Conservation (phyloP, 1,139 yeast genomes). For the Yamadazyma sp. region DNA sequence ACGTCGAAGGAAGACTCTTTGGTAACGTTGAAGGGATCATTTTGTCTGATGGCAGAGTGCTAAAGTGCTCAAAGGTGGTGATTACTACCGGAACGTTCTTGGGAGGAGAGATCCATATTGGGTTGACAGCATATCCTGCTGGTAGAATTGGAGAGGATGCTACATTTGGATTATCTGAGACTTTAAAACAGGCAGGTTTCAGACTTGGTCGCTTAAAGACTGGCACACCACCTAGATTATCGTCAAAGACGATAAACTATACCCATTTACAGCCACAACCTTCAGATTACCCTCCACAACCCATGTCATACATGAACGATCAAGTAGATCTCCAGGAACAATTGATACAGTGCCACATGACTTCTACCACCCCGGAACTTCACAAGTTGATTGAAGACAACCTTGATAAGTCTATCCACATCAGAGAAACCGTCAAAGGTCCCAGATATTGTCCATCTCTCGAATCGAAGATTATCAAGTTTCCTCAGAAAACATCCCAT, state of each 20-base stretch:
- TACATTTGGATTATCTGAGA: slow-evolving; percentile 82
- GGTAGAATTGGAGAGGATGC: slow-evolving; percentile 95
- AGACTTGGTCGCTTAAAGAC: slow-evolving; percentile 88
- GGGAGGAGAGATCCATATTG: slow-evolving; percentile 93
- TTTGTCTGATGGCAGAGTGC: slow-evolving; percentile 61
- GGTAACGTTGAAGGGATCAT: slow-evolving; percentile 68
- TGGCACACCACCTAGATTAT: slow-evolving; percentile 94
- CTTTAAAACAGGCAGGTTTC: slow-evolving; percentile 76
- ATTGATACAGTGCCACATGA: slow-evolving; percentile 73
- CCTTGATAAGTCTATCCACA: slow-evolving; percentile 82
- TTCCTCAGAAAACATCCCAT: slow-evolving; percentile 74
- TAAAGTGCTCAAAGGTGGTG: slow-evolving; percentile 68
- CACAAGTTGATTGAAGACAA: slow-evolving; percentile 71
- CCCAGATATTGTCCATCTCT: slow-evolving; percentile 98
- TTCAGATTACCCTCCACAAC: slow-evolving; percentile 79
- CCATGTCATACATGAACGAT: slow-evolving; percentile 88
- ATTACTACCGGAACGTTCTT: slow-evolving; percentile 95
- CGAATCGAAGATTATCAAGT: slow-evolving; percentile 83
- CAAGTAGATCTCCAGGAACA: slow-evolving; percentile 55
- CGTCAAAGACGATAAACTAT: slow-evolving; percentile 70
- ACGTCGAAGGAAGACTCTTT: slow-evolving; percentile 33
- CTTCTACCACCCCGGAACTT: slow-evolving; percentile 72
- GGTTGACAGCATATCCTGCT: slow-evolving; percentile 74
- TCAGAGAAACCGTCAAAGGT: slow-evolving; percentile 91
- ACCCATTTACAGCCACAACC: slow-evolving; percentile 58